Evolutionary conservation across 495 filamentous ascomycete genomes (phyloP).

Genomic region (Aspergillus affinis): DNA sequence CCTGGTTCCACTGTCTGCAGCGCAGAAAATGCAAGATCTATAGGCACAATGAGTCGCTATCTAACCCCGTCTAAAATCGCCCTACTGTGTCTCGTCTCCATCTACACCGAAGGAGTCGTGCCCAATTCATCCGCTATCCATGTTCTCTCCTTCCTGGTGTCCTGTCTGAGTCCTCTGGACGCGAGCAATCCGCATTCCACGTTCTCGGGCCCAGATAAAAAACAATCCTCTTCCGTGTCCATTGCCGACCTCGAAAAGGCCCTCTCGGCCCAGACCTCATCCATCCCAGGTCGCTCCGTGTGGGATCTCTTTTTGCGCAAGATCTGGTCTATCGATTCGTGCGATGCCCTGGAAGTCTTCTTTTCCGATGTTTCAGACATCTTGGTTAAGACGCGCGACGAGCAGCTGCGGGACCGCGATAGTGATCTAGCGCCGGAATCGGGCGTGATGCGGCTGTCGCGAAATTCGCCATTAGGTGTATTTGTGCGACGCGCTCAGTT

Average conservation of each 20-base stretch:
- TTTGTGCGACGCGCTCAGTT: conserved; percentile 75
- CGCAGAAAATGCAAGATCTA: conserved; percentile 2
- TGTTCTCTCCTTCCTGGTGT: conserved; percentile 82
- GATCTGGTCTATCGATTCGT: conserved; percentile 80
- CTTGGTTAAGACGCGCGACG: conserved; percentile 61
- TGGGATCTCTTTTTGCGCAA: conserved; percentile 85
- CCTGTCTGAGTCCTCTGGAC: conserved; percentile 61
- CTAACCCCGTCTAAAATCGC: conserved; percentile 84
- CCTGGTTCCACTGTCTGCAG: background rate
- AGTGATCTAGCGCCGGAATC: conserved; percentile 46
- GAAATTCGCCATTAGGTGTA: conserved; percentile 78
- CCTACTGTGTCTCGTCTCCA: conserved; percentile 73
- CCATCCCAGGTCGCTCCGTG: conserved; percentile 71
- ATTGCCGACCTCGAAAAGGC: conserved; percentile 68
- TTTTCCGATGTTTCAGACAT: conserved; percentile 58
- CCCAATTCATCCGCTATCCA: conserved; percentile 75
- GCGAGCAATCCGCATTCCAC: conserved; percentile 31
- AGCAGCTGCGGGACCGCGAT: conserved; percentile 49
- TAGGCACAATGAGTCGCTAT: conserved; percentile 66
- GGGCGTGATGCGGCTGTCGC: conserved; percentile 51
- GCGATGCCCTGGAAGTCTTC: conserved; percentile 71
- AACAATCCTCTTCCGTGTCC: conserved; percentile 55
- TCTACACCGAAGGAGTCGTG: conserved; percentile 74
- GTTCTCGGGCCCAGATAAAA: conserved; percentile 33
- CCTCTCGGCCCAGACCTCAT: conserved; percentile 59